Evolutionary conservation across 2,329 filamentous ascomycete species (phyloP), one percentile per base, ranked within the genome.

Genomic region (Aureobasidium zeae): DNA sequence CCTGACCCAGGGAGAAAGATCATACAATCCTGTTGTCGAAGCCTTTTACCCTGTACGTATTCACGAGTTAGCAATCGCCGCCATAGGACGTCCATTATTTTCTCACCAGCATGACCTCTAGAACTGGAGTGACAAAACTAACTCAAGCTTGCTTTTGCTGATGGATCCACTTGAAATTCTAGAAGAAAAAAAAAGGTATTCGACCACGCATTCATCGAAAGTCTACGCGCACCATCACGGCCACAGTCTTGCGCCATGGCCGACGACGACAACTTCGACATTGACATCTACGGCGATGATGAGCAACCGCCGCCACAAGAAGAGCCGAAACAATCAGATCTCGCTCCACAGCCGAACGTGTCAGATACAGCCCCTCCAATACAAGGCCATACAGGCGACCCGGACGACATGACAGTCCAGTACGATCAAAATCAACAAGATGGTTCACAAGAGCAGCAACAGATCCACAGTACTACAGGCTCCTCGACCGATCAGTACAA

Each of bases 211-310:
- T n/a, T n/a, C n/a, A n/a, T n/a, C n/a, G n/a, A n/a, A n/a, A n/a
- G n/a, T n/a, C n/a, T n/a, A n/a, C n/a, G n/a, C n/a, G n/a, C n/a
- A n/a, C n/a, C n/a, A n/a, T n/a, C n/a, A n/a, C n/a, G n/a, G n/a
- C n/a, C n/a, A 21, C 17, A n/a, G n/a, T 36, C 33, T 25, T 31
- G 16, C 41, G 32, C 19, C 10, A 50, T 50, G 59, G 68, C 73
- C 57, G 76, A 79, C 59, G 77, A 80, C 63, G 77, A 81, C 62
- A 79, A 78, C 57, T 81, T 81, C 68, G 77, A 81, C 55, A 79
- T 81, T 68, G 77, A 81, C 60, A 79, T 81, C 64, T 81, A 81
- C 57, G 77, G 77, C 51, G 76, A 81, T 55, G 74, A 77, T 41
- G 63, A 57, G 24, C 51, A 54, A 22, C 37, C 47, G 17, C 32